Percentiles rank a stretch among this genome's conserved stretches.
Conservation (phyloP, 2,329 filamentous ascomycete genomes). For the Stenocarpella maydis region DNA sequence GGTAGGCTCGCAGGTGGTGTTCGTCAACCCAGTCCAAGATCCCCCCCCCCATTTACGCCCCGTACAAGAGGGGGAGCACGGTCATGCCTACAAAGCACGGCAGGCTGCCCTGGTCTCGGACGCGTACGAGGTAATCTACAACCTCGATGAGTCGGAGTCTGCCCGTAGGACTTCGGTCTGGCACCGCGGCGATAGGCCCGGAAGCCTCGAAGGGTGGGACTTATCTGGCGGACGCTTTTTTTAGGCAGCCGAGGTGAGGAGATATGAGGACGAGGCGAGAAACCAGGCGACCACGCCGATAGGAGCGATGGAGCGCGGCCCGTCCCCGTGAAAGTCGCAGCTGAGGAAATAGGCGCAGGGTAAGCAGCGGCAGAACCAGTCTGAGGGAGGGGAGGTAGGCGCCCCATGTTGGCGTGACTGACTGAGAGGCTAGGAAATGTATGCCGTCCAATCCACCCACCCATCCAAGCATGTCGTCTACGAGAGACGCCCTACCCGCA, state of each 20-base stretch:
- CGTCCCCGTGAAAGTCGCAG: not conserved
- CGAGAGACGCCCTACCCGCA: not conserved
- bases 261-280: not conserved
- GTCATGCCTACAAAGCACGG: not conserved
- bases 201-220: constrained; percentile 6
- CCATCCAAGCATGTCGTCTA: not conserved
- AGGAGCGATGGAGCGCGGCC: constrained; percentile 7
- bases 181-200: not conserved
- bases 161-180: not conserved
- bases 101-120: not conserved
- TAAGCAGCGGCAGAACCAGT: not conserved
- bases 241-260: constrained; percentile 18
- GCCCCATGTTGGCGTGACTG: not conserved
- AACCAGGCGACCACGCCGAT: not conserved
- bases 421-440: not conserved
- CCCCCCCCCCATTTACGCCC: not conserved
- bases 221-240: not conserved
- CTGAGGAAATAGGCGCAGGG: constrained; percentile 12
- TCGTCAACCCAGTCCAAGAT: not conserved
- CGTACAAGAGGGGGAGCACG: not conserved
- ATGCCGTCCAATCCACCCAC: not conserved
- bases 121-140: not conserved
- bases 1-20: not conserved
- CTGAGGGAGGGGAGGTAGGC: not conserved
- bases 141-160: constrained; percentile 16